Evolutionary conservation across 1,284 basidiomycete species (phyloP).

Genomic region (Polyporus tsugae): DNA sequence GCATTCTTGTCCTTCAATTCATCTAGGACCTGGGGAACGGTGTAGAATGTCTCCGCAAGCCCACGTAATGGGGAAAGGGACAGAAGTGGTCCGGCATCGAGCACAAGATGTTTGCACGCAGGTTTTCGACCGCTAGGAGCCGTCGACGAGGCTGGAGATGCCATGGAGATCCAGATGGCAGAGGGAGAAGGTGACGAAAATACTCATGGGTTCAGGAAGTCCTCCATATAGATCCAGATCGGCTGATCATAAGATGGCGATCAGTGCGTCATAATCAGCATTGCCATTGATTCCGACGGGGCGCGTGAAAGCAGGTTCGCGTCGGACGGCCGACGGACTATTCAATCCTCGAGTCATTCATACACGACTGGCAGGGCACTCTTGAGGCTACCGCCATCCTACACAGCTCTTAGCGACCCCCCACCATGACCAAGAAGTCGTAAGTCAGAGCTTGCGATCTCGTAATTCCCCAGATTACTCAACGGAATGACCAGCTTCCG

Average conservation of each 20-base stretch:
- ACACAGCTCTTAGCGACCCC: not conserved
- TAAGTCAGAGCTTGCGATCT: constrained; percentile 34
- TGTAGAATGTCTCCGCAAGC: constrained; percentile 83
- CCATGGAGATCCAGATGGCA: constrained; percentile 33
- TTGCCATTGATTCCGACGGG: not conserved
- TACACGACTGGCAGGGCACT: not conserved
- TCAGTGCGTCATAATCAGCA: constrained; percentile 2
- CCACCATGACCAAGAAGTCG: constrained; percentile 52
- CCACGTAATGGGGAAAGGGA: constrained; percentile 87
- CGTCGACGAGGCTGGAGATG: constrained; percentile 34
- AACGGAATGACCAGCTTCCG: constrained; percentile 65
- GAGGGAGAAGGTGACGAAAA: constrained; percentile 27
- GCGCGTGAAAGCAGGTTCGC: not conserved
- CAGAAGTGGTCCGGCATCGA: constrained; percentile 92
- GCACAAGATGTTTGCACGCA: constrained; percentile 81
- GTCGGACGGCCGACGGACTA: constrained; percentile 29
- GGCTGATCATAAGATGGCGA: not conserved
- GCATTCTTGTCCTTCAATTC: constrained; percentile 91
- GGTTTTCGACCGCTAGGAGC: constrained; percentile 34
- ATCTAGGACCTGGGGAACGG: constrained; percentile 88
- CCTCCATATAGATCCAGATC: constrained; percentile 23
- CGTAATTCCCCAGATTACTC: not conserved
- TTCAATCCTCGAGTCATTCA: not conserved
- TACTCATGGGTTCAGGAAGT: constrained; percentile 31
- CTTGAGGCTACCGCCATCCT: not conserved